A percentile compares a stretch with the other conserved stretches of the same genome.
Conservation (phyloP, 768 basidiomycete species). For the Cystofilobasidium macerans region DNA sequence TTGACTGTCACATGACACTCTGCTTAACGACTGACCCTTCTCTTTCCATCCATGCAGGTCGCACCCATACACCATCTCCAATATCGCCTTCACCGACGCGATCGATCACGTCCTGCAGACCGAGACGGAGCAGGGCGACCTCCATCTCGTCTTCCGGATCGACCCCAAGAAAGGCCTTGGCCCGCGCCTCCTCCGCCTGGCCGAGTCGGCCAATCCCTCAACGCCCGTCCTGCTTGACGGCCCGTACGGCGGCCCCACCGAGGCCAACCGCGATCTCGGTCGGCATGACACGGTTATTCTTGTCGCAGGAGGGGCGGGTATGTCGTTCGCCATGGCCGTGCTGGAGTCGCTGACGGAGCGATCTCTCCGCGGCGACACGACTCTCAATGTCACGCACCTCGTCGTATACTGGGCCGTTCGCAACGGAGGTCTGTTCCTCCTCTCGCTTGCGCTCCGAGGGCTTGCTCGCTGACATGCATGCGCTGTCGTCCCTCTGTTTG, state of each 20-base stretch:
- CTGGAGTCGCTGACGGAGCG: not conserved
- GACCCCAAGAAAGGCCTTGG: slow-evolving; percentile 15
- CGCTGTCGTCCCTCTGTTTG: too few species aligned
- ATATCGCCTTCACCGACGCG: slow-evolving; percentile 24
- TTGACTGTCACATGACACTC: not conserved
- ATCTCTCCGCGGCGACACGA: not conserved
- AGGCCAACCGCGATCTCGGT: slow-evolving; percentile 25
- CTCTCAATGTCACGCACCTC: not conserved
- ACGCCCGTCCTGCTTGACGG: slow-evolving; percentile 32
- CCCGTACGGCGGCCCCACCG: slow-evolving; percentile 30
- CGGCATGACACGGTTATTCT: slow-evolving; percentile 26
- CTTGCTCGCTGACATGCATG: not conserved
- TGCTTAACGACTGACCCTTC: not conserved
- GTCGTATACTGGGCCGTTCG: not conserved
- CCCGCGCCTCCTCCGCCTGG: not conserved
- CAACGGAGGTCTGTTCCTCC: not conserved
- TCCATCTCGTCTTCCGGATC: slow-evolving; percentile 21
- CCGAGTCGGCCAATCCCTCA: slow-evolving; percentile 5
- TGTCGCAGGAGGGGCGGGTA: slow-evolving; percentile 30
- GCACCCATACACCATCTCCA: slow-evolving; percentile 33
- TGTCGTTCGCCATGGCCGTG: not conserved
- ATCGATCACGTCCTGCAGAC: slow-evolving; percentile 3
- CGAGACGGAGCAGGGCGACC: not conserved
- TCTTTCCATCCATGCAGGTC: not conserved
- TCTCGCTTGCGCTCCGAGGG: too few species aligned